Evolutionary conservation across 352 stramenopile species (phyloP), one percentile per base, ranked within the genome.

Genomic region (Globisporangium carolinianum): DNA sequence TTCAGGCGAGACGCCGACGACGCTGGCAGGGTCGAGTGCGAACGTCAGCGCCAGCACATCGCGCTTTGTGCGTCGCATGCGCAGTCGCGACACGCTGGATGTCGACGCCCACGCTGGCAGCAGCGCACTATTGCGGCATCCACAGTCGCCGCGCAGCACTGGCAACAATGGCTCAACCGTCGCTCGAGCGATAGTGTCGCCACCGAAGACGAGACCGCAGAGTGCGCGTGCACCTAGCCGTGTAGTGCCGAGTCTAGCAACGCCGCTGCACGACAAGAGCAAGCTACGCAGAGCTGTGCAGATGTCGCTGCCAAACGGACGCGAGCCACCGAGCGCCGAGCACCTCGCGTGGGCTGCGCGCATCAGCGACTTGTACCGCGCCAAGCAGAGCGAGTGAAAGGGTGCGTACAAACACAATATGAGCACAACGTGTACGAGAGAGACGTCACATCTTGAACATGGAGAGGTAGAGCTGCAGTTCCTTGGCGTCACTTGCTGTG

Each of bases 331-430:
- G 5, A 62, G 63, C 49, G 60, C 66, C 32, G 67, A 81, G 51
- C 75, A 87, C 54, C 47, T 86, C 53, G 71, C 68, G 45, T 89
- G 79, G 79, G 76, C 79, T 1, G 66, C 71, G 45, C 75, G 76
- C 53, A 72, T 87, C 51, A 72, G 75, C 49, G 71, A 77, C 17
- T 66, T 85, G 47, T 89, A 87, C 58, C 56, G 17, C 12, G 56
- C 61, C 9, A 50, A 56, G 18, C 51, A 51, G 36, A 47, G 47
- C 17, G 24, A 53, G 9, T 7, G 51, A 2, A 10, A 45, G 9
- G 42, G n/a, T 5, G 42, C 42, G n/a, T 15, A 17, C 12, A 17
- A 32, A 32, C 24, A 32, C 24, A 32, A 32, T 32, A 32, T 2
- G 24, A 32, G 24, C 24, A 32, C 24, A 32, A 32, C 24, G 24